Base-by-base conservation (phyloP, 2,329 filamentous ascomycete species). In the Diaporthe sp. region DNA sequence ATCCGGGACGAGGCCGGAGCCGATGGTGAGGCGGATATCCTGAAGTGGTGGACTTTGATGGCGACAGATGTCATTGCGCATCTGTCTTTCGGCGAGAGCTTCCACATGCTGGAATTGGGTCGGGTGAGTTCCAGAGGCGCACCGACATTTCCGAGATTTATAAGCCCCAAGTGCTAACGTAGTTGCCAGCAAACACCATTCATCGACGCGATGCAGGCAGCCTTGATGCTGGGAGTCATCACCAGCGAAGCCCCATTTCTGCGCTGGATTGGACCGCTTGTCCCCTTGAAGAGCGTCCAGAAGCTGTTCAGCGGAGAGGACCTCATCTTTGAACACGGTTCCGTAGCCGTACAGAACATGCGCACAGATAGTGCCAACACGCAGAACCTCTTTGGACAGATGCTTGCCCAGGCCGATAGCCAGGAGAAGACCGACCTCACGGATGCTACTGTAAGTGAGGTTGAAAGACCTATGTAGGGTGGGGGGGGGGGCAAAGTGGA, bases 41-140 rank as follows among this genome's bases (percentile, higher is more conserved):
- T 84, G 72, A 85, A 85, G 66, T 87, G 85, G 85, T 86, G 83
- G 81, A 78, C 81, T 3, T 85, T 86, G 69, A 83, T 87, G 81
- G 78, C 85, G 6, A 85, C 85, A 0, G 86, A 88, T 78, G 79
- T 86, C 2, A 85, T 86, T 66, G 83, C 81, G 0, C 80, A 86
- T 30, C 71, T 87, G 32, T 81, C 76, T 13, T 87, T 87, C 75
- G 85, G 86, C 0, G 82, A 87, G 22, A 83, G 56, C 27, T 73
- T 69, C 39, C 59, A 53, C 12, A 69, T 55, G 61, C n/a, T 73
- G 30, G 76, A 78, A 3, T 83, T 84, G 79, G 68, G 68, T 9
- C 30, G 42, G 32, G 69, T 71, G 27, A 19, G 37, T 44, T 35
- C 13, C 5, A 25, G 22, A 47, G 3, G 9, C 7, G 19, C 42